Evolutionary conservation across 257 asterid genomes (phyloP).

Genomic region (Petunia axillaris): DNA sequence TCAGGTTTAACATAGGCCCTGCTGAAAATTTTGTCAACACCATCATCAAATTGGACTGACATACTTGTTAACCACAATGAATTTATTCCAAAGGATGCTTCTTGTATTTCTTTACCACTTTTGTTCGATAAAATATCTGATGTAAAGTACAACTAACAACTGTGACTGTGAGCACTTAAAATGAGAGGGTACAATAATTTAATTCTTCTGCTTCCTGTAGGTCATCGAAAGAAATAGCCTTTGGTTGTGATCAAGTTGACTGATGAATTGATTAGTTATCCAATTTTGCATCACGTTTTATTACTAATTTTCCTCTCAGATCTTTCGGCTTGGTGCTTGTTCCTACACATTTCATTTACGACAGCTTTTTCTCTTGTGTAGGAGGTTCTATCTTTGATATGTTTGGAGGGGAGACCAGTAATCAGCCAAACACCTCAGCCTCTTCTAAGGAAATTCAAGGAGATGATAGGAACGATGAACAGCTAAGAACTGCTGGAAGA

Average conservation of each 20-base stretch:
- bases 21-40: not conserved
- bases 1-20: slow-evolving; percentile 4
- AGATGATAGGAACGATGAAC: slow-evolving; percentile 31
- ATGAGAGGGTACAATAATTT: not conserved
- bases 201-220: not conserved
- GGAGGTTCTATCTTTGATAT: slow-evolving; percentile 36
- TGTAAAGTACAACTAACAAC: not conserved
- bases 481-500: slow-evolving; percentile 31
- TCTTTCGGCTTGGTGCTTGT: not conserved
- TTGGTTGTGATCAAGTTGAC: slow-evolving; percentile 11
- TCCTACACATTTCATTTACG: slow-evolving; percentile 4
- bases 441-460: slow-evolving; percentile 31
- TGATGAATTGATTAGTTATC: slow-evolving; percentile 6
- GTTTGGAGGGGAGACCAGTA: slow-evolving; percentile 32
- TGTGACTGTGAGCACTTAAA: not conserved
- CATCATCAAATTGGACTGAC: not conserved
- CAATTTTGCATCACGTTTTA: not conserved
- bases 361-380: slow-evolving; percentile 23
- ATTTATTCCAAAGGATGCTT: not conserved
- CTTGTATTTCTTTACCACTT: slow-evolving; percentile 5
- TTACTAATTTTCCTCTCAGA: not conserved
- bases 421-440: slow-evolving; percentile 36
- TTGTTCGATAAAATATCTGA: not conserved
- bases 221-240: slow-evolving; percentile 13
- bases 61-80: not conserved